Base-by-base conservation (phyloP, 2,329 filamentous ascomycete genomes). In the Dothiorella sarmentorum region DNA sequence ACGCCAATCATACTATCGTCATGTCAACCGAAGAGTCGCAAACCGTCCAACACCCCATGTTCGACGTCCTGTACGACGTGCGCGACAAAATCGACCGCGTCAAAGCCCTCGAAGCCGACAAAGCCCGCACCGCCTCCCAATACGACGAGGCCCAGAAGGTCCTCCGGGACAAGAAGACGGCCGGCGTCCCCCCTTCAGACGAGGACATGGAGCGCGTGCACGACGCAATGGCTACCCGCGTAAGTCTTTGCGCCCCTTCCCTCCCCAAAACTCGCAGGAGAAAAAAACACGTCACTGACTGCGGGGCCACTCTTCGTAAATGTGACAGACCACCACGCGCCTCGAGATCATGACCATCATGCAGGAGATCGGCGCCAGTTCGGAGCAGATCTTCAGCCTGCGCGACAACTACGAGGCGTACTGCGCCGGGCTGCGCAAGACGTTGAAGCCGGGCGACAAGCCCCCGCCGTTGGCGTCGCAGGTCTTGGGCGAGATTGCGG, bases 261-360 rank as follows among this genome's bases (percentile, higher is more conserved):
- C 5, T 7, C n/a, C 18, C 20, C 7, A 3, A n/a, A n/a, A n/a
- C n/a, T n/a, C n/a, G n/a, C n/a, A n/a, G n/a, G n/a, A n/a, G n/a
- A n/a, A n/a, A n/a, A n/a, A n/a, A n/a, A n/a, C n/a, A n/a, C n/a
- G n/a, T n/a, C 13, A 6, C 18, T 13, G 31, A 10, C 15, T n/a
- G 9, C 15, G 7, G n/a, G 13, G 3, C 9, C 33, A 27, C 11
- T 40, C 17, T 7, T 18, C 18, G 13, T 35, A 11, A 22, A 7
- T 2, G 11, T 7, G 13, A 26, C 43, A 53, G 49, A 53, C 49
- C 13, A 22, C 38, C 35, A 53, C 35, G 10, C 49, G 49, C n/a
- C 49, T 53, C 9, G 49, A 40, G 49, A 37, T 38, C 20, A 53
- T 53, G 33, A 27, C 49, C 49, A 53, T 53, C 33, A 53, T 53